Evolutionary conservation across 257 asterid species (phyloP), one percentile per base, ranked within the genome.

Genomic region (Voacanga thouarsii): DNA sequence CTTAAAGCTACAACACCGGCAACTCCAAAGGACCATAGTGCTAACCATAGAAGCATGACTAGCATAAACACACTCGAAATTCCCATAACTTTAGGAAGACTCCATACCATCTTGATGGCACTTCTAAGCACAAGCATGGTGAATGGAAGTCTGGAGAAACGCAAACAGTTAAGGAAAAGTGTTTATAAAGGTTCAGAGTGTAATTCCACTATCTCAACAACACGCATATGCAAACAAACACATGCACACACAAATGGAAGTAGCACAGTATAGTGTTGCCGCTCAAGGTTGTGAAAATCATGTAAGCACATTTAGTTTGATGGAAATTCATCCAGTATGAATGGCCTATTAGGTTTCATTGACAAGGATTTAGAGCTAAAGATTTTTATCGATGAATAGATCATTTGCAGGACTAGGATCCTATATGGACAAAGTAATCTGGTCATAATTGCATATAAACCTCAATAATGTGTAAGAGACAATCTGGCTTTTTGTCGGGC

Each of bases 101-200:
- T 86, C 89, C 94, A 85, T n/a, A 95, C 97, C 97, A 95, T 86
- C 80, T 86, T 89, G 78, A 95, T 94, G 41, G 97, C 94, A 78
- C 93, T 89, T 86, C 87, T 97, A 75, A 95, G 87, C 75, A 95
- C 97, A 87, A 95, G 89, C 97, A 95, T 93, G 82, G 99, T 93
- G 83, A 93, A 95, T 75, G 98, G 99, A 83, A 95, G 97, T 88
- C 99, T 95, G 75, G 41, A 41, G 45, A 75, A 74, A 71, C 80
- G 73, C 11, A 80, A 75, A 76, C 16, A 77, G 75, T 57, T 75
- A 75, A 37, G 26, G 44, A 69, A 71, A 49, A 39, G 57, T 63
- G 57, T 37, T 57, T 56, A 64, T 66, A 77, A 30, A 74, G 59
- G 28, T 80, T 26, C 53, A 12, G 71, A 37, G 57, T 41, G 3